Evolutionary conservation across 163 green algal genomes (phyloP), one percentile per base, ranked within the genome.

Genomic region (Scenedesmus sp.): DNA sequence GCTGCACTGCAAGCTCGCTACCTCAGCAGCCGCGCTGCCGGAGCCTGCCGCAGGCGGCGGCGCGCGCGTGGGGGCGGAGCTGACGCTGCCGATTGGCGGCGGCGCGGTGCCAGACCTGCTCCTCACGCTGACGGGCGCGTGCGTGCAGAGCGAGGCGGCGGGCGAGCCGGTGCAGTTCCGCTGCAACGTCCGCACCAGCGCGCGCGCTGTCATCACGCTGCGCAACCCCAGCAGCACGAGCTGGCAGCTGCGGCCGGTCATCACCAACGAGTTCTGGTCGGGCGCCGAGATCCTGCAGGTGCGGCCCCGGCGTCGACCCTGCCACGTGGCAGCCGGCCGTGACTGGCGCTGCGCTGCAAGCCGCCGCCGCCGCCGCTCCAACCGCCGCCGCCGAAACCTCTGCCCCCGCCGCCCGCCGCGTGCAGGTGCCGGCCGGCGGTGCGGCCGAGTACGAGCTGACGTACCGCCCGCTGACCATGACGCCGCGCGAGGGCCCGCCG

Each of bases 41-140:
- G 18, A 28, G 15, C n/a, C n/a, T n/a, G n/a, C n/a, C n/a, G n/a
- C n/a, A n/a, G 42, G 44, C 20, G 63, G 20, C 20, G 20, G 24
- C 22, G 18, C 51, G 77, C 44, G 26, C 17, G 2, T 22, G 15
- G 70, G 42, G 14, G 39, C 33, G 4, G 26, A 18, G 13, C 24
- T 36, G 24, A 18, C 34, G 39, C 56, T 63, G 14, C 11, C 9
- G 11, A 18, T 15, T 11, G 62, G 29, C 13, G 28, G 11, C 36
- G 26, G 53, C 47, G 44, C 42, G 2, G 22, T 44, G 2, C 24
- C 7, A 29, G 62, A 44, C 11, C 78, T 72, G 42, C 58, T 77
- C 54, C 83, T 96, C 18, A 95, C 87, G 22, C 87, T 96, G 26
- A 94, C 89, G 20, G 92, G 91, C 9, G 76, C 83, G 2, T 96